Conservation (phyloP, 352 stramenopile species). For the Lagenidium giganteum region DNA sequence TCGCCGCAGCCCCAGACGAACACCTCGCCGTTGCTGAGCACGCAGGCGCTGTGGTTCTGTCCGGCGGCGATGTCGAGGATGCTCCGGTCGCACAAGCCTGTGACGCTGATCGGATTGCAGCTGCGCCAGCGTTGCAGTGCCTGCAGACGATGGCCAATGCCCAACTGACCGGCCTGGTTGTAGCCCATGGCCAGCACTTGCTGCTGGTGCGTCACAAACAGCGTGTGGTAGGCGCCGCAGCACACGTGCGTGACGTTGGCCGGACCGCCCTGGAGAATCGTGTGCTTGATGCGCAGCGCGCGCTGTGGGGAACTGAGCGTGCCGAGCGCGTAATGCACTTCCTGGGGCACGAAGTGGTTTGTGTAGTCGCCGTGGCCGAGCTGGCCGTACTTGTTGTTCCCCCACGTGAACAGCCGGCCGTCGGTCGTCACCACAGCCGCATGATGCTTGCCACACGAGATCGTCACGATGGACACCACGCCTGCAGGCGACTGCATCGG, state of each 20-base stretch:
- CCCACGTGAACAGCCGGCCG: constrained; percentile 67
- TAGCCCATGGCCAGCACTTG: constrained; percentile 74
- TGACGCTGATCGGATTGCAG: constrained; percentile 44
- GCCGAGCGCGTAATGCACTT: constrained; percentile 46
- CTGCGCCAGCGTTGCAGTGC: constrained; percentile 63
- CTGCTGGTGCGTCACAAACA: constrained; percentile 74
- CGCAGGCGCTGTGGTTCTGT: constrained; percentile 69
- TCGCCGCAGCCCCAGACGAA: constrained; percentile 74
- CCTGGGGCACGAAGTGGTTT: constrained; percentile 28
- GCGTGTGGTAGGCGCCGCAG: constrained; percentile 63
- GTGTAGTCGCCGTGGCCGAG: constrained; percentile 56
- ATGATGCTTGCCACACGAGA: constrained; percentile 76
- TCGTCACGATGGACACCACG: constrained; percentile 27
- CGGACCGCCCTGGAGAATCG: constrained; percentile 31
- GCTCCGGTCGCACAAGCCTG: constrained; percentile 41
- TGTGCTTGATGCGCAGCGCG: constrained; percentile 52
- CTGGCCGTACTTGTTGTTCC: constrained; percentile 71
- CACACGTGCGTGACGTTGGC: constrained; percentile 64
- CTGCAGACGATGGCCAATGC: constrained; percentile 56
- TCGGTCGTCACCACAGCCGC: constrained; percentile 50
- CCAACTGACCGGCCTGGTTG: constrained; percentile 74
- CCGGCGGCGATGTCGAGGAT: constrained; percentile 67
- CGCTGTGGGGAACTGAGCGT: constrained; percentile 41
- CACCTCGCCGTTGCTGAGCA: constrained; percentile 66
- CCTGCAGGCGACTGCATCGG: constrained; percentile 32